Conservation (phyloP, 1,284 basidiomycete species). For the Wolfiporia cocos region DNA sequence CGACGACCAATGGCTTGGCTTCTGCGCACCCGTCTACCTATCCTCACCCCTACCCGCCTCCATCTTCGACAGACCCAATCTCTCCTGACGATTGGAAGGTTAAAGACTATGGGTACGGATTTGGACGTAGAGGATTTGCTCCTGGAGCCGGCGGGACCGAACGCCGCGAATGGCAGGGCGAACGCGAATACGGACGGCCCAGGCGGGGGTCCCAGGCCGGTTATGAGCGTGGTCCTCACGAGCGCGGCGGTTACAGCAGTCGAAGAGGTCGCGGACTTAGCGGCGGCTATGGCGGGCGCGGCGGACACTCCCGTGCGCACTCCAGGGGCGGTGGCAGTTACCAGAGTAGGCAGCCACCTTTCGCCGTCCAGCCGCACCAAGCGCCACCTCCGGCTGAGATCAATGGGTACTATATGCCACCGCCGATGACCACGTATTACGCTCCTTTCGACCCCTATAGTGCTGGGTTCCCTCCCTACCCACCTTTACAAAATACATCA, state of each 20-base stretch:
- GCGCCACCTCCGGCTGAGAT: slow-evolving; percentile 12
- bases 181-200: slow-evolving; percentile 18
- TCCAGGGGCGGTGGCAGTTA: slow-evolving; percentile 23
- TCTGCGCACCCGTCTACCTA: slow-evolving; percentile 12
- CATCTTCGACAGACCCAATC: slow-evolving; percentile 8
- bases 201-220: slow-evolving; percentile 24
- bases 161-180: slow-evolving; percentile 13
- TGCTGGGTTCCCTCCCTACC: slow-evolving; percentile 13
- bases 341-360: slow-evolving; percentile 19
- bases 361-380: slow-evolving; percentile 10
- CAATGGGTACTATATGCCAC: slow-evolving; percentile 14
- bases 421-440: slow-evolving; percentile 7
- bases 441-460: slow-evolving; percentile 14
- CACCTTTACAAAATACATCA: slow-evolving; percentile 24
- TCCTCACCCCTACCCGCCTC: slow-evolving; percentile 7
- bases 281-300: slow-evolving; percentile 29
- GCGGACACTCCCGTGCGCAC: slow-evolving; percentile 12
- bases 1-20: slow-evolving; percentile 9
- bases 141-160: slow-evolving; percentile 4
- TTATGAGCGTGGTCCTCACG: slow-evolving; percentile 19
- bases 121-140: slow-evolving; percentile 10
- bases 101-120: slow-evolving; percentile 43
- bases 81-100: slow-evolving; percentile 45
- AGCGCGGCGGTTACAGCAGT: slow-evolving; percentile 24
- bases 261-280: slow-evolving; percentile 28